Evolutionary conservation across 495 filamentous ascomycete species (phyloP), one percentile per base, ranked within the genome.

Genomic region (Thozetella sp.): DNA sequence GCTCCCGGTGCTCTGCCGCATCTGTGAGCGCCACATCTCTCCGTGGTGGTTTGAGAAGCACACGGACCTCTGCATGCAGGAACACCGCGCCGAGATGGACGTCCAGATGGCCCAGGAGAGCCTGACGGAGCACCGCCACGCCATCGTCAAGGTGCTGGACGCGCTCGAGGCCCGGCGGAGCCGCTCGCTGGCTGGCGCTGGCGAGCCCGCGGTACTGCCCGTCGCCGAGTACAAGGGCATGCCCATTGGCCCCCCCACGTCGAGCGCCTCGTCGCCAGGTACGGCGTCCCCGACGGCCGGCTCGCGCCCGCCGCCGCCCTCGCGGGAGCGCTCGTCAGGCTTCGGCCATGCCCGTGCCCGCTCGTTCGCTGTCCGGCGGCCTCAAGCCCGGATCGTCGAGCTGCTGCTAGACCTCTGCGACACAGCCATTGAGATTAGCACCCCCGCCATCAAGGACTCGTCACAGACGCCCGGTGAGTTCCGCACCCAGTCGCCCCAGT

Each of bases 41-140:
- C 93, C 95, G 17, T 99, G 95, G 95, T 98, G 95, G 96, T 99
- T 99, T 65, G 93, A 97, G 73, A 98, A 97, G 72, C 95, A 99
- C 68, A 96, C 95, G 0, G 95, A 99, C 62, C 83, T 97, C 11
- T 99, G 95, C 69, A 79, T 97, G 55, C 92, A 97, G 70, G 95
- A 99, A 70, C 95, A 99, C 71, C 87, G 90, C 50, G 94, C 96
- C 1, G 95, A 99, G 71, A 94, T 97, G 89, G 94, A 97, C 58
- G 93, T 99, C 12, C 93, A 97, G 67, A 85, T 97, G 73, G 88
- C 92, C 25, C 95, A 99, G 68, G 95, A 99, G 67, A 90, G 85
- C 62, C 80, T 99, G 43, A 89, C 86, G n/a, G 93, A 98, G 70
- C 95, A 98, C 72, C 90, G 95, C 3, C 92, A 94, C 72, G 82